Percentiles rank a stretch among this genome's conserved stretches.
Evolutionary conservation across 169 alveolate species (phyloP).

Genomic region (Eimeria brunetti): DNA sequence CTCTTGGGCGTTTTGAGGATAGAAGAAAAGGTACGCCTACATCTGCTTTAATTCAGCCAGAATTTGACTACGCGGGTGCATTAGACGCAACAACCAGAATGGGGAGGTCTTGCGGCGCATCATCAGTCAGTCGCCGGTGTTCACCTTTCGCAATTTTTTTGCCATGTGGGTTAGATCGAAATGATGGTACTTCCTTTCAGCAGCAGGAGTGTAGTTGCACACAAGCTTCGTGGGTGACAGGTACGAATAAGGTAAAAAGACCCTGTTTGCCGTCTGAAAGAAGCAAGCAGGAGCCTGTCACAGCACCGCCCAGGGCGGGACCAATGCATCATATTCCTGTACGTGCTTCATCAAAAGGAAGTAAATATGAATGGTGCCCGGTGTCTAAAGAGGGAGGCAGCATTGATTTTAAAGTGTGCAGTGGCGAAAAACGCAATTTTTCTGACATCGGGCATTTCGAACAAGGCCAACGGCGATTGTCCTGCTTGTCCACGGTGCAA

Average conservation of each 20-base stretch:
- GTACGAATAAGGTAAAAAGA: neutral
- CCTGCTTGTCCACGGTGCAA: neutral
- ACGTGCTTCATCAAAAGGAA: neutral
- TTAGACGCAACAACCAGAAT: neutral
- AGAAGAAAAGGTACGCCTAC: neutral
- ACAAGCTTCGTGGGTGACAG: neutral
- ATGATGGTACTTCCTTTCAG: neutral
- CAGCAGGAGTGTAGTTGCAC: neutral
- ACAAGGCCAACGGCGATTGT: neutral
- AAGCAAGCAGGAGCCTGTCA: neutral
- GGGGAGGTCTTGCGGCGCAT: neutral
- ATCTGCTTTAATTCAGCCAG: neutral
- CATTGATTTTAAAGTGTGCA: neutral
- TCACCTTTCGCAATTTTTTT: neutral
- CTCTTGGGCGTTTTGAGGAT: neutral
- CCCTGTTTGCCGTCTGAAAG: neutral
- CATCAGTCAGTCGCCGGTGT: neutral
- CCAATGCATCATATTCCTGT: neutral
- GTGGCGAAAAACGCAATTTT: neutral
- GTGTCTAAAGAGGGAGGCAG: neutral
- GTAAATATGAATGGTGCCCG: neutral
- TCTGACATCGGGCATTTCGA: neutral
- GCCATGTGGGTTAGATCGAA: neutral
- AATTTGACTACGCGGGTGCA: neutral
- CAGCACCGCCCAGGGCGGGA: neutral